Conservation (phyloP, 1,284 basidiomycete species). For the Mycena citricolor region DNA sequence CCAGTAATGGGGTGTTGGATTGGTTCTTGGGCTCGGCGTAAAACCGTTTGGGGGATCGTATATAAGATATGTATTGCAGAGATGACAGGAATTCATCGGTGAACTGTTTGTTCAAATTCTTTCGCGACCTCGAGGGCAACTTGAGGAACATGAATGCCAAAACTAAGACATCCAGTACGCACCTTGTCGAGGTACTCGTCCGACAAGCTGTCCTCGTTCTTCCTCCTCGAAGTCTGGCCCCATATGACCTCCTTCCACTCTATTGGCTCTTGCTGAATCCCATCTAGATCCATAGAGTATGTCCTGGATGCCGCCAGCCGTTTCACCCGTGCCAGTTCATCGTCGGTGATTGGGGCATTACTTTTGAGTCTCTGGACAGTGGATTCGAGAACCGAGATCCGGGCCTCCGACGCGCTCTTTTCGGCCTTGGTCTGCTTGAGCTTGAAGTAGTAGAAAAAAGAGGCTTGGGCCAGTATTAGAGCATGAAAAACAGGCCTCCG, state of each 20-base stretch:
- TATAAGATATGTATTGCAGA: too few species aligned
- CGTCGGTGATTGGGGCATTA: slow-evolving; percentile 40
- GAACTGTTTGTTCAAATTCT: slow-evolving; percentile 16
- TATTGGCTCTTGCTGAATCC: slow-evolving; percentile 18
- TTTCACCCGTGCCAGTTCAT: slow-evolving; percentile 49
- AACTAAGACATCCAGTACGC: background rate
- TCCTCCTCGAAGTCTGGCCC: slow-evolving; percentile 19
- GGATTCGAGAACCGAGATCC: slow-evolving; percentile 59
- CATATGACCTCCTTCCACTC: slow-evolving; percentile 26
- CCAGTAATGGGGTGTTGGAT: too few species aligned
- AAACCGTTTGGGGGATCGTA: too few species aligned
- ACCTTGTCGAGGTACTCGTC: slow-evolving; percentile 23
- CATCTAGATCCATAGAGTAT: slow-evolving; percentile 14
- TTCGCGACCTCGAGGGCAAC: slow-evolving; percentile 14
- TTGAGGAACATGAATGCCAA: background rate
- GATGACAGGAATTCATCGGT: slow-evolving; percentile 4
- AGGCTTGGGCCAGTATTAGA: slow-evolving; percentile 59
- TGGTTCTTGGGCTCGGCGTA: too few species aligned
- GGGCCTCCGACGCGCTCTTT: slow-evolving; percentile 48
- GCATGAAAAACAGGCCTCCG: slow-evolving; percentile 54
- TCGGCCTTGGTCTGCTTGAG: slow-evolving; percentile 49
- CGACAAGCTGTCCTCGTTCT: slow-evolving; percentile 16
- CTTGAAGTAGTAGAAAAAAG: slow-evolving; percentile 58
- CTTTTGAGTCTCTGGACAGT: slow-evolving; percentile 48
- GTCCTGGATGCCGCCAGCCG: slow-evolving; percentile 41